Conservation (phyloP, 2,329 filamentous ascomycete genomes). For the Tolypocladium tropicale region DNA sequence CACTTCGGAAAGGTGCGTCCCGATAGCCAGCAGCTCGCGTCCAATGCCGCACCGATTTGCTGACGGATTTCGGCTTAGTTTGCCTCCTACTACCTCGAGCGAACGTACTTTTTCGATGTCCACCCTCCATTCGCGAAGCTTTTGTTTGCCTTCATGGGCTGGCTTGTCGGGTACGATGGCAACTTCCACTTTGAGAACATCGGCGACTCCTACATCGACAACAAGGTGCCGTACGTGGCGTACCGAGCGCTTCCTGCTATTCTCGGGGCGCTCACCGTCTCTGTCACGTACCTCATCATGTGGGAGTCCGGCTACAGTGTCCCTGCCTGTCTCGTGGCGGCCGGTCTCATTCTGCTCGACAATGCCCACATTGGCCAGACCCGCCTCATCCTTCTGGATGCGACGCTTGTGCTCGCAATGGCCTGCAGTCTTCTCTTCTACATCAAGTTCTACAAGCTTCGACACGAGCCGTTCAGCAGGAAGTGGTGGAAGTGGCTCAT, state of each 20-base stretch:
- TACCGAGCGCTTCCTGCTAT: slow-evolving; percentile 89
- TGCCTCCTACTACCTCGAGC: slow-evolving; percentile 77
- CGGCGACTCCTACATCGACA: slow-evolving; percentile 92
- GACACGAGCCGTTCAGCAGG: slow-evolving; percentile 77
- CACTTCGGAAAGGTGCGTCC: slow-evolving; percentile 91
- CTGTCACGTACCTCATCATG: slow-evolving; percentile 95
- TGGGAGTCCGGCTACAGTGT: slow-evolving; percentile 98
- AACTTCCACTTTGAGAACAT: slow-evolving; percentile 99
- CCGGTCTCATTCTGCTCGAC: slow-evolving; percentile 83
- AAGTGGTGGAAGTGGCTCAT: slow-evolving; percentile 99
- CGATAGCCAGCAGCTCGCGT: not conserved
- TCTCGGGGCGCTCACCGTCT: slow-evolving; percentile 84
- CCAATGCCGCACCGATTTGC: not conserved
- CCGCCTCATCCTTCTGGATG: slow-evolving; percentile 86
- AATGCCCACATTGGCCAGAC: slow-evolving; percentile 98
- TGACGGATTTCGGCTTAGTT: slow-evolving; percentile 34
- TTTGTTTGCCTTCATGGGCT: slow-evolving; percentile 91
- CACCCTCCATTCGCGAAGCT: slow-evolving; percentile 98
- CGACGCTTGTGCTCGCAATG: slow-evolving; percentile 91
- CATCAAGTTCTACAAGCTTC: slow-evolving; percentile 94
- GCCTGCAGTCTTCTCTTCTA: slow-evolving; percentile 89
- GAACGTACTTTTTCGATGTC: slow-evolving; percentile 99
- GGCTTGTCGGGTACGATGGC: slow-evolving; percentile 94
- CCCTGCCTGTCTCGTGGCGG: slow-evolving; percentile 79
- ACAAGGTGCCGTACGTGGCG: slow-evolving; percentile 95